A percentile compares a stretch with the other conserved stretches of the same genome.
phyloP scores from a whole-genome alignment of 2,329 filamentous ascomycete species.

The Penicillium olsonii region DNA sequence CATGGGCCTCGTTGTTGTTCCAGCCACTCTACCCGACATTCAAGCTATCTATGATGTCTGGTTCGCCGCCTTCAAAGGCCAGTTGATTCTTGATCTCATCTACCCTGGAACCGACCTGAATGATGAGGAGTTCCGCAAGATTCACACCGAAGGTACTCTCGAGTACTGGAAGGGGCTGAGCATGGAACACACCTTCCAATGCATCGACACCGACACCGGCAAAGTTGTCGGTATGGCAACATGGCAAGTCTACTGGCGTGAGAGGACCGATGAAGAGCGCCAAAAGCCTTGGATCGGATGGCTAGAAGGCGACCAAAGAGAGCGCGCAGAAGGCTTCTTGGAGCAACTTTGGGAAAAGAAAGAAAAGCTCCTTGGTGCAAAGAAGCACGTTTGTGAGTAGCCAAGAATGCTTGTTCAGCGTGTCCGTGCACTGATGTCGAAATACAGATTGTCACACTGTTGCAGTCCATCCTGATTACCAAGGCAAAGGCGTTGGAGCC shows the following conservation, averaged over 20 bases:
- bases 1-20: slow-evolving; percentile 47
- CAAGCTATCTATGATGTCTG: slow-evolving; percentile 25
- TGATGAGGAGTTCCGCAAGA: slow-evolving; percentile 44
- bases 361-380: slow-evolving; percentile 11
- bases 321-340: slow-evolving; percentile 40
- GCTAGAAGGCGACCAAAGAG: slow-evolving; percentile 48
- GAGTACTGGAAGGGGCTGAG: slow-evolving; percentile 40
- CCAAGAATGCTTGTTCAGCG: not conserved
- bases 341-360: slow-evolving; percentile 45
- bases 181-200: slow-evolving; percentile 51
- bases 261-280: slow-evolving; percentile 45
- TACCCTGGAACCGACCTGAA: slow-evolving; percentile 39
- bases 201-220: slow-evolving; percentile 42
- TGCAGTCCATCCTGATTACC: slow-evolving; percentile 46
- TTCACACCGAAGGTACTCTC: slow-evolving; percentile 46
- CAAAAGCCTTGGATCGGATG: slow-evolving; percentile 49
- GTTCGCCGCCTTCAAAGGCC: slow-evolving; percentile 27
- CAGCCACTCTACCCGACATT: slow-evolving; percentile 25
- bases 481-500: slow-evolving; percentile 47
- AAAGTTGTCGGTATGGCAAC: slow-evolving; percentile 52
- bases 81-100: slow-evolving; percentile 46
- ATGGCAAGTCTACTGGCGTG: slow-evolving; percentile 45
- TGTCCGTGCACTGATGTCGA: slow-evolving; percentile 9
- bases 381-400: slow-evolving; percentile 46
- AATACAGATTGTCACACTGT: slow-evolving; percentile 40